These are phyloP conservation scores for Pseudopithomyces chartarum DNA, from an alignment of 2,329 filamentous ascomycete species.

Conservation along the genomic window DNA sequence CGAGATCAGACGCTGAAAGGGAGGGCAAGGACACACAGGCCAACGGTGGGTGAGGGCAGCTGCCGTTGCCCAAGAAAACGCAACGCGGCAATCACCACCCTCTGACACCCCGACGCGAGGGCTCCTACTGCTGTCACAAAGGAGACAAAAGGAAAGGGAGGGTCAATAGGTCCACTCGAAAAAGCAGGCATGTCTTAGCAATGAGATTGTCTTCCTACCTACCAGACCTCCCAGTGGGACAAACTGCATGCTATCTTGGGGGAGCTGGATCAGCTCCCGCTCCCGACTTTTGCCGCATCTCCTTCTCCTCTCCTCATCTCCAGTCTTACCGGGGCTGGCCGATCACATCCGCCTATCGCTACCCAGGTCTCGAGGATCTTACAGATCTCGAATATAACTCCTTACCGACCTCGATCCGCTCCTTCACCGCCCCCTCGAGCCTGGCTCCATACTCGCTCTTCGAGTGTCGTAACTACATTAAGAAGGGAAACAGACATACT, in stretches of 20 bases:
- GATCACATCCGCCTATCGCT: neutral
- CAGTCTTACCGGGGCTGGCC: neutral
- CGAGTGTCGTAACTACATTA: conserved; percentile 29
- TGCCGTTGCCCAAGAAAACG: neutral
- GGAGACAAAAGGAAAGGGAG: neutral
- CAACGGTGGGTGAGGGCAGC: neutral
- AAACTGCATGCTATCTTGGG: neutral
- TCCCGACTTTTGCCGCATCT: neutral
- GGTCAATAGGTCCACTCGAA: neutral
- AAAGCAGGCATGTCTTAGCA: neutral
- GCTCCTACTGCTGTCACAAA: neutral
- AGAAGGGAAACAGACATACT: conserved; percentile 15
- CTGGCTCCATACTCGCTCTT: conserved; percentile 9
- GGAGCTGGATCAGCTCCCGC: neutral
- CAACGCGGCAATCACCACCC: neutral
- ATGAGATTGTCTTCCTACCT: conserved; percentile 9
- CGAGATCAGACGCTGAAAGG: conserved; percentile 4
- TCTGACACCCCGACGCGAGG: neutral
- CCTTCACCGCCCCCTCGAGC: neutral
- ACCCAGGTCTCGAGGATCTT: too few relatives aligned
- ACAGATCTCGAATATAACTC: too few relatives aligned
- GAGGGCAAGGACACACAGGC: neutral
- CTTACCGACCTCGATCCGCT: neutral
- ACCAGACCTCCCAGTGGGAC: neutral
- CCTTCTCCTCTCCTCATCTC: neutral